Base-by-base conservation (phyloP, 306 rosid species). In the Delonix regia region DNA sequence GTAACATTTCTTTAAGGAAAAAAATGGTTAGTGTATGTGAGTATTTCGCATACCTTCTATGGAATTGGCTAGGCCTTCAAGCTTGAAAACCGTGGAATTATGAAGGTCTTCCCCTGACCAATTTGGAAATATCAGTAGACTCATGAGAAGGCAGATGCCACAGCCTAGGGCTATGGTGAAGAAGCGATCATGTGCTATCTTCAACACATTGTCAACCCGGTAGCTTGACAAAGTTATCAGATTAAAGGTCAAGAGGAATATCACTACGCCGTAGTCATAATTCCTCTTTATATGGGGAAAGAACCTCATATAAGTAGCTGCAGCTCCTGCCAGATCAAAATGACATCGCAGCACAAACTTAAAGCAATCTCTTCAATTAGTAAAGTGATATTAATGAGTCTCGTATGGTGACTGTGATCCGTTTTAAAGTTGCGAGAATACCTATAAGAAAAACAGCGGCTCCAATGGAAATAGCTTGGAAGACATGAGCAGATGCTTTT, bases 91-190 rank as follows among this genome's bases (percentile, higher is more conserved):
- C 0, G 96, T 91, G 73, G 89, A 87, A 78, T 85, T 81, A 38
- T 95, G 98, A 14, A 95, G 95, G 72, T 93, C 93, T 84, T 95
- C 93, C 16, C 99, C 98, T 2, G 98, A 95, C 98, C 99, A 95
- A 70, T 89, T 92, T 63, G 99, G 99, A 80, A 90, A 93, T 52
- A 92, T 59, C 49, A 95, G 38, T 39, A 95, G 83, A 78, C 96
- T 92, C 97, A 93, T 91, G 9, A 93, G 22, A n/a, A 95, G 93
- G 80, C 98, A 95, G 60, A 92, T 71, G 45, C 84, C 95, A 79
- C 97, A 89, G 61, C 99, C 99, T 47, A 95, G 84, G 74, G 91
- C 97, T 42, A 92, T 93, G 75, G 94, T 91, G 81, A 80, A 90
- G 87, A 92, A 22, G 21, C 99, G 88, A 3, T 92, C 90, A 34